phyloP scores from a whole-genome alignment of 139 green algal genomes.

The Pleodorina starrii region DNA sequence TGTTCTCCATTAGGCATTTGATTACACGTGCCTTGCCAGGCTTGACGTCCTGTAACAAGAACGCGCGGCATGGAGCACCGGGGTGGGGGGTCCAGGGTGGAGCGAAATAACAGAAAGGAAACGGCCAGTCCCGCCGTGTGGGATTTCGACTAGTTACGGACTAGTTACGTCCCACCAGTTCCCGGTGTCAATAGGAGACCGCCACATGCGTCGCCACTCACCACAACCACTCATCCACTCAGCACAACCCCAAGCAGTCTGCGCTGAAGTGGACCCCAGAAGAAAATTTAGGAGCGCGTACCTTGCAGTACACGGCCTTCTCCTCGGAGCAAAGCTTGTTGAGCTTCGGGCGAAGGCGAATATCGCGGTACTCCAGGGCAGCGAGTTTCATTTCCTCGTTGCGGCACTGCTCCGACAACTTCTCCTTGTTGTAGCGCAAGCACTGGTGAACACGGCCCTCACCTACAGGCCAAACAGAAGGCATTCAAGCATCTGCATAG shows the following conservation, averaged over 20 bases:
- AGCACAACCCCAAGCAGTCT: no score
- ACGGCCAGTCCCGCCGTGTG: no score
- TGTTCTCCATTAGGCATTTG: constrained; percentile 78
- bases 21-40: constrained; percentile 74
- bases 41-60: constrained; percentile 65
- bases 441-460: constrained; percentile 83
- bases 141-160: no score
- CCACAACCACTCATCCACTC: no score
- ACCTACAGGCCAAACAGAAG: no score
- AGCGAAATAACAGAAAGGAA: background rate
- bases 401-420: constrained; percentile 69
- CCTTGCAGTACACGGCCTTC: constrained; percentile 84
- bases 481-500: no score
- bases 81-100: no score
- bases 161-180: no score
- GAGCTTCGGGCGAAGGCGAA: constrained; percentile 81
- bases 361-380: constrained; percentile 70
- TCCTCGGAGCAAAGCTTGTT: constrained; percentile 85
- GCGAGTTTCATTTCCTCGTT: constrained; percentile 84
- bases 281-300: no score
- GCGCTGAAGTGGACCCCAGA: no score
- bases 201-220: no score
- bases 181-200: no score
- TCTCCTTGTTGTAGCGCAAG: constrained; percentile 72
- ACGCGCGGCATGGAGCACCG: background rate